A percentile compares a stretch with the other conserved stretches of the same genome.
Conservation (phyloP, 331 rosid genomes). For the Quercus phellos region DNA sequence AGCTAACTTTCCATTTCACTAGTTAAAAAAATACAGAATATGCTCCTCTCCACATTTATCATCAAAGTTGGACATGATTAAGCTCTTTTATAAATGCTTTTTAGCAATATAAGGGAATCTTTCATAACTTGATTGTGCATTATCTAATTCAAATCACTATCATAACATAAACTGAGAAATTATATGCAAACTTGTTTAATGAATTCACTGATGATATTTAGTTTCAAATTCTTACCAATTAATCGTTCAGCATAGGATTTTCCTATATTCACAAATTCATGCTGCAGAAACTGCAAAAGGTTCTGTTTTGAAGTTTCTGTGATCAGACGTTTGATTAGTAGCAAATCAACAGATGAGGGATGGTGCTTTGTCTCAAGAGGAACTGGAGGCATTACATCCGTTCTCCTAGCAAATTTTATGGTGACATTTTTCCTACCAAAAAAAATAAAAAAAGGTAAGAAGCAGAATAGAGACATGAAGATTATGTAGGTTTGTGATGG, state of each 20-base stretch:
- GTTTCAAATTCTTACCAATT: conserved; percentile 51
- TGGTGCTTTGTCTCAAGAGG: conserved; percentile 95
- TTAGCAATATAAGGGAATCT: background rate
- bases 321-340: conserved; percentile 83
- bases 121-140: background rate
- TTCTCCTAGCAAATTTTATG: conserved; percentile 84
- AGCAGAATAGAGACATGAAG: conserved; percentile 7
- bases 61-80: background rate
- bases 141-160: conserved; percentile 1
- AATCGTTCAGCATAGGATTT: conserved; percentile 83
- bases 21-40: background rate
- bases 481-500: background rate
- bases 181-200: background rate
- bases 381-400: conserved; percentile 94
- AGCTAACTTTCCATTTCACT: background rate
- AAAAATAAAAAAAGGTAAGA: background rate
- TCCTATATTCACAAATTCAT: conserved; percentile 81
- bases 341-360: conserved; percentile 87
- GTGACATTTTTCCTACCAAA: conserved; percentile 74
- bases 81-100: background rate
- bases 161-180: background rate
- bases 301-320: conserved; percentile 78
- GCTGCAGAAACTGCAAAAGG: conserved; percentile 92
- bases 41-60: background rate
- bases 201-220: background rate